Evolutionary conservation across 768 basidiomycete genomes (phyloP).

Genomic region (Amanita rubescens): DNA sequence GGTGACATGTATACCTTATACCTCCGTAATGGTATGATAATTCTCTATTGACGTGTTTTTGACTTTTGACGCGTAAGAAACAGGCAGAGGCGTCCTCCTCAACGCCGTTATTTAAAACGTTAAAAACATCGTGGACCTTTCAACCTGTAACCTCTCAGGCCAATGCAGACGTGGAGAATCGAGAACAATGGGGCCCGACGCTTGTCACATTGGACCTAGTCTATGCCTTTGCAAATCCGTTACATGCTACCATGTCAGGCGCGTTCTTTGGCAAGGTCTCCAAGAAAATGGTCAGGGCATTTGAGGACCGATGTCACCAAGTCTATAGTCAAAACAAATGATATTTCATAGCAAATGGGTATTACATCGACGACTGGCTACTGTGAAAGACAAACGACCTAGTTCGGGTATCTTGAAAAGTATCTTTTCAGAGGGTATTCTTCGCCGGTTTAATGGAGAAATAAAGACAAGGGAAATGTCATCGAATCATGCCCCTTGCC

Average conservation of each 20-base stretch:
- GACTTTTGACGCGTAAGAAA: neutral
- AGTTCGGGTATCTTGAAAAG: neutral
- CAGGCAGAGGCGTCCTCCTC: conserved; percentile 69
- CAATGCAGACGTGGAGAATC: conserved; percentile 26
- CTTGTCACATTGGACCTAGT: conserved; percentile 78
- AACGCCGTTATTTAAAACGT: conserved; percentile 65
- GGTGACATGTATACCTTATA: conserved; percentile 73
- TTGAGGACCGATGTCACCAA: conserved; percentile 74
- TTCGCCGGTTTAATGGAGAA: conserved; percentile 21
- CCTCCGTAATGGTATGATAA: conserved; percentile 66
- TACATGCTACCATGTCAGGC: conserved; percentile 78
- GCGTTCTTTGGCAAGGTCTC: conserved; percentile 85
- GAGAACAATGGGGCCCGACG: conserved; percentile 41
- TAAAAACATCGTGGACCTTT: conserved; percentile 71
- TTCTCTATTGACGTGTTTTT: neutral
- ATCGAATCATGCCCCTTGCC: conserved; percentile 34
- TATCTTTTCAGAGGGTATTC: conserved; percentile 8
- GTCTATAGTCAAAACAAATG: conserved; percentile 51
- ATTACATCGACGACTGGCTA: neutral
- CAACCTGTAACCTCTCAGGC: conserved; percentile 38
- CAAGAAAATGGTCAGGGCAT: conserved; percentile 85
- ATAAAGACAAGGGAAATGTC: conserved; percentile 47
- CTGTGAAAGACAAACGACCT: neutral
- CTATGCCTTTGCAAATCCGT: conserved; percentile 82
- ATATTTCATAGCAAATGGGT: neutral